These are phyloP conservation scores for Eremochloa ophiuroides DNA, from an alignment of 176 grass and related monocot genomes.

Conservation along the genomic window DNA sequence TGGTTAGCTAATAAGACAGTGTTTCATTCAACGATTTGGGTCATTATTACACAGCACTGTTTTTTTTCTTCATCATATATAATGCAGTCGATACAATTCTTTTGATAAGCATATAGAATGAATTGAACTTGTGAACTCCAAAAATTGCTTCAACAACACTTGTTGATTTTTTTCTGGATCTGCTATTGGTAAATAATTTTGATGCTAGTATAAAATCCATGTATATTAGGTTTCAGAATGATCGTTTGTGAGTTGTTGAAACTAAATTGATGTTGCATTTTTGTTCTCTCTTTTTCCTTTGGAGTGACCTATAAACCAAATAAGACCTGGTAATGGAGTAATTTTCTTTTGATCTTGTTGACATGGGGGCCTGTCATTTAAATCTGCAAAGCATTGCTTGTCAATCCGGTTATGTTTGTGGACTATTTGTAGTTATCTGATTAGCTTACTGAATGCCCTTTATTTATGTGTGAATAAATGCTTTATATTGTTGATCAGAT, in stretches of 20 bases:
- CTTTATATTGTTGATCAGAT: slow-evolving; percentile 50
- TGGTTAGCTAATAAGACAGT: background rate
- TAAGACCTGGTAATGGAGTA: background rate
- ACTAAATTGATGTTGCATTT: background rate
- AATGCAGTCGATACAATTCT: background rate
- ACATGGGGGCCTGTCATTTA: background rate
- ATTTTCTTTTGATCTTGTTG: slow-evolving; percentile 1
- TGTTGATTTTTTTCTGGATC: background rate
- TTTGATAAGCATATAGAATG: background rate
- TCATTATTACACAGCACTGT: background rate
- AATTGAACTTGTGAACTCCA: background rate
- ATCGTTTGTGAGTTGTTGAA: background rate
- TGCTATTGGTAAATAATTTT: background rate
- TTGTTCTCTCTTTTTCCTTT: background rate
- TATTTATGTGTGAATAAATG: background rate
- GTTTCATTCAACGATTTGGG: background rate
- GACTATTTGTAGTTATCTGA: background rate
- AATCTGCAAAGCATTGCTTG: background rate
- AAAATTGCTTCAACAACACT: background rate
- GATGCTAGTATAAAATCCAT: background rate
- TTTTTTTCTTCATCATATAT: background rate
- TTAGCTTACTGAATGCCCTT: background rate
- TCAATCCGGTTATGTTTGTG: background rate
- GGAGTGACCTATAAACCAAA: background rate
- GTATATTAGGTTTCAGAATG: background rate